These are phyloP conservation scores for Fusarium xyrophilum DNA, from an alignment of 2,329 filamentous ascomycete genomes.

Conservation along the genomic window DNA sequence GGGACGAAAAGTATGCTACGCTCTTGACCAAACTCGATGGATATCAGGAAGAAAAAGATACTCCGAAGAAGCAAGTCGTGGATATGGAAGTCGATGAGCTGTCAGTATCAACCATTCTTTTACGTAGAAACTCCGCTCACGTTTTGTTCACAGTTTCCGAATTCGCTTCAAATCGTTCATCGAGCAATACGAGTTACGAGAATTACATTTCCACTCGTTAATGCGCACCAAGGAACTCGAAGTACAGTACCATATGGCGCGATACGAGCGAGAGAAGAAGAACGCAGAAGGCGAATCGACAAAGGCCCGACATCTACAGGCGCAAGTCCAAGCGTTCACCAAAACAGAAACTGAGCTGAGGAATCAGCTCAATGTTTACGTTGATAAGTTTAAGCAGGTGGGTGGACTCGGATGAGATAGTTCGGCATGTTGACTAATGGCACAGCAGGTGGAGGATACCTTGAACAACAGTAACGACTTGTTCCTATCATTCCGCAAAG, in stretches of 20 bases:
- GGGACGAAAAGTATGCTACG: constrained; percentile 83
- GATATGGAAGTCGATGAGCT: constrained; percentile 90
- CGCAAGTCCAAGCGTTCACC: constrained; percentile 92
- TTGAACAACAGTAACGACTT: constrained; percentile 98
- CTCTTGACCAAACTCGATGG: constrained; percentile 86
- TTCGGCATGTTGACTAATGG: constrained; percentile 39
- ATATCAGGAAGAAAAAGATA: constrained; percentile 85
- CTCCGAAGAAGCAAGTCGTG: constrained; percentile 78
- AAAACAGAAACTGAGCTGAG: constrained; percentile 94
- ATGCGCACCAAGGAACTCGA: constrained; percentile 95
- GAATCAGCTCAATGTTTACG: constrained; percentile 96
- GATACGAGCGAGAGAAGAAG: constrained; percentile 89
- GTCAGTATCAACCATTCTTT: constrained; percentile 57
- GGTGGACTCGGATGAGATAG: constrained; percentile 42
- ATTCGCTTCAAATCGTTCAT: constrained; percentile 91
- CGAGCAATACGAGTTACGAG: constrained; percentile 94
- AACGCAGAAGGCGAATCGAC: constrained; percentile 80
- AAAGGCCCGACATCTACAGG: constrained; percentile 83
- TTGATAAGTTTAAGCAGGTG: constrained; percentile 99
- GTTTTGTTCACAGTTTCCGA: constrained; percentile 68
- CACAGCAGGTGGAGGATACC: constrained; percentile 88
- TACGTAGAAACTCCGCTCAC: constrained; percentile 6
- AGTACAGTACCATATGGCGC: constrained; percentile 88
- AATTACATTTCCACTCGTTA: constrained; percentile 90
- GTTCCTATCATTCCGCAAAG: constrained; percentile 95